These are phyloP conservation scores for Kwoniella sp. DNA, from an alignment of 768 basidiomycete genomes.

Conservation along the genomic window DNA sequence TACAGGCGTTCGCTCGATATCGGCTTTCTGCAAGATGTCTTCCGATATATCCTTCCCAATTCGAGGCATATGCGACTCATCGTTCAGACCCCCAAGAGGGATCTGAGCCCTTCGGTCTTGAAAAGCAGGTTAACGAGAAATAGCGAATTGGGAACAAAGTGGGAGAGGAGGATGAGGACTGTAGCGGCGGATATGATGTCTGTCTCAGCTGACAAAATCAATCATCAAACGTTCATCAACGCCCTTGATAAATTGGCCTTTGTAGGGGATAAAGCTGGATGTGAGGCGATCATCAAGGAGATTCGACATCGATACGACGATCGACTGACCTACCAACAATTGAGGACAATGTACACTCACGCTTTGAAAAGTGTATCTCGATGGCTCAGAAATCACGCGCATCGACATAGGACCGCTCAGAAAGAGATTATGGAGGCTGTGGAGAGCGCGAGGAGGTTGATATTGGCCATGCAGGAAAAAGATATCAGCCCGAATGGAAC, in stretches of 20 bases:
- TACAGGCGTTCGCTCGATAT: conserved; percentile 15
- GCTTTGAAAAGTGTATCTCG: conserved; percentile 16
- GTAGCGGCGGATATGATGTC: conserved; percentile 22
- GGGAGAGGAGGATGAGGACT: conserved; percentile 21
- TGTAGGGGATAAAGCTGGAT: conserved; percentile 17
- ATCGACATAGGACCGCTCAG: conserved; percentile 9
- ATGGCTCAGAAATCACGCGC: conserved; percentile 17
- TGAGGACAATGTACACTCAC: conserved; percentile 17
- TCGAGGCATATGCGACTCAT: conserved; percentile 1
- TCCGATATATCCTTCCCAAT: conserved; percentile 21
- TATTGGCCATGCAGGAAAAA: conserved; percentile 17
- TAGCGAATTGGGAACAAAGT: conserved; percentile 15
- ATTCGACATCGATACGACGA: conserved; percentile 18
- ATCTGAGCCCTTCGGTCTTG: not conserved
- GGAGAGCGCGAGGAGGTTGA: conserved; percentile 6
- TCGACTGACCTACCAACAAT: conserved; percentile 5
- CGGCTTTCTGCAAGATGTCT: conserved; percentile 16
- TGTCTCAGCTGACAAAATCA: conserved; percentile 1
- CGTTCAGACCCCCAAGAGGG: not conserved
- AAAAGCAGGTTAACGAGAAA: conserved; percentile 4
- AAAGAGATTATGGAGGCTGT: conserved; percentile 10
- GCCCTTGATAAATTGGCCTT: conserved; percentile 15
- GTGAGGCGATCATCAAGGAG: conserved; percentile 24
- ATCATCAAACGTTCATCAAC: conserved; percentile 15
- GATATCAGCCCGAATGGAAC: conserved; percentile 11